Evolutionary conservation across 2,329 filamentous ascomycete species (phyloP).

Genomic region (Colletotrichum eremochloae): DNA sequence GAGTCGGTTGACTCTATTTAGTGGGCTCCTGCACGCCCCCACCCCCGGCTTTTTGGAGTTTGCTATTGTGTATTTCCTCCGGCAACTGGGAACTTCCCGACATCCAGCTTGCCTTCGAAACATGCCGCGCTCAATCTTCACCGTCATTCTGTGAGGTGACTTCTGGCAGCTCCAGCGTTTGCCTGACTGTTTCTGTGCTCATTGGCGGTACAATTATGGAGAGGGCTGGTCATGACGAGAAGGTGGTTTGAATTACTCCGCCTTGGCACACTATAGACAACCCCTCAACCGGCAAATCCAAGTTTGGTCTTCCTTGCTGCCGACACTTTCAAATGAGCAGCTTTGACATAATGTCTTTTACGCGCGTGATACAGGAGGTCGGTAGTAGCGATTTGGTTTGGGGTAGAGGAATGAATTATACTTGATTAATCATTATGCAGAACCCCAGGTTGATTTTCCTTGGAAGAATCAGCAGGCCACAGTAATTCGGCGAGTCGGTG

Average conservation of each 20-base stretch:
- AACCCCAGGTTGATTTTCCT: background rate
- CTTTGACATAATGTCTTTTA: background rate
- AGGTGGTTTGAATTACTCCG: conserved; percentile 34
- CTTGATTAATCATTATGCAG: background rate
- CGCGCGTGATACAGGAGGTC: background rate
- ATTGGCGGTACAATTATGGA: conserved; percentile 5
- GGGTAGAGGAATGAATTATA: no score
- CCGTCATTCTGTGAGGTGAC: background rate
- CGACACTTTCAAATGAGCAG: background rate
- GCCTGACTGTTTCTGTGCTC: background rate
- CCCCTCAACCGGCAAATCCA: conserved; percentile 31
- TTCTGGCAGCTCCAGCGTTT: background rate
- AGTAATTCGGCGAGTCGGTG: background rate
- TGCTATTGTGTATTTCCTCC: background rate
- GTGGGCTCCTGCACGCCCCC: conserved; percentile 28
- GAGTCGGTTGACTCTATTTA: conserved; percentile 26
- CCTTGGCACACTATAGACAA: conserved; percentile 21
- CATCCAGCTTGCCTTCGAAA: background rate
- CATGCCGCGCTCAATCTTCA: background rate
- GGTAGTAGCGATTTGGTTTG: background rate
- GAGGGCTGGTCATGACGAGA: conserved; percentile 19
- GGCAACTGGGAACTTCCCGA: background rate
- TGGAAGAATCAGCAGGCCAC: background rate
- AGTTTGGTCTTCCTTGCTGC: conserved; percentile 1
- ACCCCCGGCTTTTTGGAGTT: conserved; percentile 17